Evolutionary conservation across 1,139 yeast genomes (phyloP), one percentile per base, ranked within the genome.

Genomic region (Yamadazyma dushanensis): DNA sequence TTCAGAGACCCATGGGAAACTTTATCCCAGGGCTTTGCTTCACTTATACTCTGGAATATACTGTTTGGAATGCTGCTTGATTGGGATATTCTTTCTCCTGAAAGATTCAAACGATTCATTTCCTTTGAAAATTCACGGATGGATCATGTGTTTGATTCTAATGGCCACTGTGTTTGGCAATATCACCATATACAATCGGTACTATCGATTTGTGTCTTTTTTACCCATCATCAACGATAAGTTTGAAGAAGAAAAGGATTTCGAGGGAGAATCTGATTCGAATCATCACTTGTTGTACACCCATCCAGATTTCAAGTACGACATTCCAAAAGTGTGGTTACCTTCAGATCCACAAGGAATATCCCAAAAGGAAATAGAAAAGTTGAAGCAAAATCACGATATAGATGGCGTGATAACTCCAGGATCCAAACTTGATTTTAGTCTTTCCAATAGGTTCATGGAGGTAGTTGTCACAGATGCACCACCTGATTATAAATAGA

Each of bases 11-110:
- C 63, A 72, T 49, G 96, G 96, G 0, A 66, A 63, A 41, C 63
- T 82, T 29, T 89, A 85, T 52, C 88, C 95, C 1, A 66, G 67
- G 4, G 94, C 96, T 0, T 57, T 89, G 16, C 70, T 83, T 39
- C 95, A 88, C 42, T 59, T 87, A 29, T 85, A 83, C 52, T 69
- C 83, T 2, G 97, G 97, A 0, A 57, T 89, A 2, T 88, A 89
- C 53, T 83, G 88, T 49, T 69, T 86, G 53, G 95, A 89, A 49
- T 66, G 83, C 26, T 84, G 90, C 47, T 59, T 89, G 49, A 70
- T 86, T 28, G 96, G 96, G 0, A 60, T 85, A 13, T 83, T 85
- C 51, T 76, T 83, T 27, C 59, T 83, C 14, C 80, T 80, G 51
- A 66, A 66, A 43, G 67, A 78, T 46, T 61, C 63, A 21, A 38